A percentile compares a stretch with the other conserved stretches of the same genome.
phyloP scores from a whole-genome alignment of 768 basidiomycete genomes.

The Clavaria fumosa region DNA sequence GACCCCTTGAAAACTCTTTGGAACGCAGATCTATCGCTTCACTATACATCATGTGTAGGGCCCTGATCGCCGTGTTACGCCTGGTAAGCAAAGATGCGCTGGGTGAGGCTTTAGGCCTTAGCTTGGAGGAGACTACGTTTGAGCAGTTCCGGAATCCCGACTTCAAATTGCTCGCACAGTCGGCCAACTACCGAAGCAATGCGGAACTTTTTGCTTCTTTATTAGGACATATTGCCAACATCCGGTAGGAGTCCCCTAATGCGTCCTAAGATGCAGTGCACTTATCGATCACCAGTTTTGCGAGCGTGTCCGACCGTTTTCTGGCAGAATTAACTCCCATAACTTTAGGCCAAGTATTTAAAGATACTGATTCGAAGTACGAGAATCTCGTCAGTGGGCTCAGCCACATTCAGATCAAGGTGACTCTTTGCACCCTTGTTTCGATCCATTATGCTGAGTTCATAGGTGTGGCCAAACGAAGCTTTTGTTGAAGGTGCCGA shows the following conservation, averaged over 20 bases:
- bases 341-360: conserved; percentile 57
- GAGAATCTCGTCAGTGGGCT: conserved; percentile 78
- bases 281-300: conserved; percentile 37
- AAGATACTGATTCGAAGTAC: conserved; percentile 67
- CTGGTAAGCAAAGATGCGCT: conserved; percentile 61
- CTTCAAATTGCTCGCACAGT: conserved; percentile 45
- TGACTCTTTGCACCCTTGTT: conserved; percentile 14
- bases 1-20: conserved; percentile 35
- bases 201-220: conserved; percentile 72
- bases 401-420: conserved; percentile 72
- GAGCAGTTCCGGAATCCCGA: conserved; percentile 68
- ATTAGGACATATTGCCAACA: conserved; percentile 68
- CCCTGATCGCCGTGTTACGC: conserved; percentile 63
- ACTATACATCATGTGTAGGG: conserved; percentile 82
- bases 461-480: conserved; percentile 83
- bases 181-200: conserved; percentile 66
- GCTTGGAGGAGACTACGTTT: conserved; percentile 78
- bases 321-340: conserved; percentile 64
- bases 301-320: conserved; percentile 88
- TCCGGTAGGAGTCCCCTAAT: conserved; percentile 37
- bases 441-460: conserved; percentile 1
- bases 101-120: conserved; percentile 62
- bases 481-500: conserved; percentile 89
- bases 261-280: background rate
- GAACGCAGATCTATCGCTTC: conserved; percentile 73